Percentiles rank a stretch among this genome's conserved stretches.
These are phyloP conservation scores for Candida fluviatilis DNA, from an alignment of 805 yeast genomes.

Conservation along the genomic window DNA sequence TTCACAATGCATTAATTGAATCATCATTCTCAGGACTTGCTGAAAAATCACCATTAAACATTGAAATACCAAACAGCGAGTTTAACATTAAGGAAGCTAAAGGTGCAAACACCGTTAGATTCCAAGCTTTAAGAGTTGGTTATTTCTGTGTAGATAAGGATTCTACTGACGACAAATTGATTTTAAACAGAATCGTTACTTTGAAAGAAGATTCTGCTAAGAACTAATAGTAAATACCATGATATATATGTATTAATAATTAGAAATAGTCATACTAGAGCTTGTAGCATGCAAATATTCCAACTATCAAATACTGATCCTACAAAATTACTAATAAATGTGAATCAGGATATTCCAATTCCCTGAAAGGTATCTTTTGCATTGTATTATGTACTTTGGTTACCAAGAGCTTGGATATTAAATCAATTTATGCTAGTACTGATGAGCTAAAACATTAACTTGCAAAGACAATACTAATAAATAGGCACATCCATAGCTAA, in stretches of 20 bases:
- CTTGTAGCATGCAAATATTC: too few species aligned
- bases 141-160: conserved; percentile 91
- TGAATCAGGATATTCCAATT: too few species aligned
- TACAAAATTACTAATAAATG: too few species aligned
- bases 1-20: conserved; percentile 69
- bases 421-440: too few species aligned
- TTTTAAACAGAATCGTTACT: conserved; percentile 89
- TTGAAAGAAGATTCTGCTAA: conserved; percentile 56
- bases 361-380: too few species aligned
- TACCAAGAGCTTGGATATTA: too few species aligned
- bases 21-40: conserved; percentile 64
- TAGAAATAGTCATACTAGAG: too few species aligned
- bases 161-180: conserved; percentile 52
- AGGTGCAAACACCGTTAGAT: conserved; percentile 77
- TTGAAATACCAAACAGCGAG: conserved; percentile 53
- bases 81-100: conserved; percentile 69
- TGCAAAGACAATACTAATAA: conserved; percentile 89
- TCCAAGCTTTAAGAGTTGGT: conserved; percentile 97
- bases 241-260: too few species aligned
- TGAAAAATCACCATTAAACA: conserved; percentile 70
- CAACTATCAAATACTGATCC: too few species aligned
- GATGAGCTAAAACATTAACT: too few species aligned
- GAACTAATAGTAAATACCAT: conserved; percentile 5
- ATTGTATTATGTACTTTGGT: too few species aligned
- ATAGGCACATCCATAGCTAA: too few species aligned